A percentile compares a stretch with the other conserved stretches of the same genome.
Conservation (phyloP, 192 early-diverging fungal species). For the Coemansia sp. region DNA sequence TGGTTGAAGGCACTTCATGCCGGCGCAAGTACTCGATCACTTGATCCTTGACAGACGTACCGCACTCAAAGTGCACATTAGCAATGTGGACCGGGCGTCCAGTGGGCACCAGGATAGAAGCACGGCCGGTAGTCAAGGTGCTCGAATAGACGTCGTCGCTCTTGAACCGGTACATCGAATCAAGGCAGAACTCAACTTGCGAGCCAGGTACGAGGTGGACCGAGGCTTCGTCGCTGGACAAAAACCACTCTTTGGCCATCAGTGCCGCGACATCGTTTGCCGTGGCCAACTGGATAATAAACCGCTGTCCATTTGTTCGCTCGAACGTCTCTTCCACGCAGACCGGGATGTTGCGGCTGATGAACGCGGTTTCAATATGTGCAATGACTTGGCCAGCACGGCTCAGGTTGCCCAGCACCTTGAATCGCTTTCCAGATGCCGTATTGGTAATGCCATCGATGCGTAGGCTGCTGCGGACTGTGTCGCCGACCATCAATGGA, state of each 20-base stretch:
- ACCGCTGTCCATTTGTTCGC: constrained; percentile 66
- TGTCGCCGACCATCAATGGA: constrained; percentile 71
- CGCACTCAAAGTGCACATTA: constrained; percentile 71
- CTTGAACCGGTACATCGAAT: constrained; percentile 68
- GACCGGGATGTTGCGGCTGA: constrained; percentile 79
- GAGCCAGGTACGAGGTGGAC: constrained; percentile 55
- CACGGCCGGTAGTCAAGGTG: constrained; percentile 70
- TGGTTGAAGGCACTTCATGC: constrained; percentile 67
- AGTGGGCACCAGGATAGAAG: constrained; percentile 56
- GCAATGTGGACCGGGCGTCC: constrained; percentile 74
- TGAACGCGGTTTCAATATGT: constrained; percentile 75
- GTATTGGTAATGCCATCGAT: constrained; percentile 80
- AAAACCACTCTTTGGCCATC: constrained; percentile 83
- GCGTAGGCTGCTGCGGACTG: constrained; percentile 68
- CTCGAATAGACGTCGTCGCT: constrained; percentile 62
- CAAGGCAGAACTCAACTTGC: constrained; percentile 77
- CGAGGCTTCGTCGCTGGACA: constrained; percentile 15
- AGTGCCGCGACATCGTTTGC: constrained; percentile 82
- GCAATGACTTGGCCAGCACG: constrained; percentile 65
- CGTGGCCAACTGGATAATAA: constrained; percentile 64
- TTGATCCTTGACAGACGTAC: constrained; percentile 72
- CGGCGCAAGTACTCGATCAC: constrained; percentile 84
- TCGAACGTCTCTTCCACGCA: constrained; percentile 79
- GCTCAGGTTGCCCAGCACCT: constrained; percentile 68
- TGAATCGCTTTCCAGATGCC: constrained; percentile 80